These are phyloP conservation scores for Berberis thunbergii DNA, from an alignment of 164 flowering plant species.

Conservation along the genomic window DNA sequence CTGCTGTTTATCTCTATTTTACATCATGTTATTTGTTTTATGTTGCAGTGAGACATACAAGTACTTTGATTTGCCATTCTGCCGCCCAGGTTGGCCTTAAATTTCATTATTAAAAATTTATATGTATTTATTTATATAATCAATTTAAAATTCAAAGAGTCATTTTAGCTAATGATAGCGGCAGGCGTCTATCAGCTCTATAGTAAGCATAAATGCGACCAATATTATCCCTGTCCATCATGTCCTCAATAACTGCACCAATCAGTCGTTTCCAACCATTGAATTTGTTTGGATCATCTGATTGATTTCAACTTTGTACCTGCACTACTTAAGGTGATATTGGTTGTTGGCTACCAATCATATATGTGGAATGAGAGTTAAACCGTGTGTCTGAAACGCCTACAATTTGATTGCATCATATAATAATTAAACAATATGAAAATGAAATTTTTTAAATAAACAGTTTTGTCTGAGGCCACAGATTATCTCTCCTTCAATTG, in stretches of 20 bases:
- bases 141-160: no score
- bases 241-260: no score
- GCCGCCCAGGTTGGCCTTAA: slow-evolving; percentile 63
- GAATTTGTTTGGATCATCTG: neutral
- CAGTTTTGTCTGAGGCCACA: neutral
- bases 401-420: neutral
- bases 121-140: no score
- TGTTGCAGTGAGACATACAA: slow-evolving; percentile 85
- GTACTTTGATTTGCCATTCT: slow-evolving; percentile 77
- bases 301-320: neutral
- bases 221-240: no score
- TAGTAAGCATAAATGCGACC: no score
- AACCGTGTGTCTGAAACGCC: neutral
- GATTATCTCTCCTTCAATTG: slow-evolving; percentile 7
- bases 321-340: neutral
- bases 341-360: neutral
- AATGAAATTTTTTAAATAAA: neutral
- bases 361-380: neutral
- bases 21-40: slow-evolving; percentile 2
- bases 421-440: neutral
- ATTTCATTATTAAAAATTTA: slow-evolving; percentile 2
- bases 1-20: neutral
- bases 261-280: no score
- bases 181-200: no score
- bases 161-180: no score